Evolutionary conservation across 768 basidiomycete genomes (phyloP).

Genomic region (Boletus coccyginus): DNA sequence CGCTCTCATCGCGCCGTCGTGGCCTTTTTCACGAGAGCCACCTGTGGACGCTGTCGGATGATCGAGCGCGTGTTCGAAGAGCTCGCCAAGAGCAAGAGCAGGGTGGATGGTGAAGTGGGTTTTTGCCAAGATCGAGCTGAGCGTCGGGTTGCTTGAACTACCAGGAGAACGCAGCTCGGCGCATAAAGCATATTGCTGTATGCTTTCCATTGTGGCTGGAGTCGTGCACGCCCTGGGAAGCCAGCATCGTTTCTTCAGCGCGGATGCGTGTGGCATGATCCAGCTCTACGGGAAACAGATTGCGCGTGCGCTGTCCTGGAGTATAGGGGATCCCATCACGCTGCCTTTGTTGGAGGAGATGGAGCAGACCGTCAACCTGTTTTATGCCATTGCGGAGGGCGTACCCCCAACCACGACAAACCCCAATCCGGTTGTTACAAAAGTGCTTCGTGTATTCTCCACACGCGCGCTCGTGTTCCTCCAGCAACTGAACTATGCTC

Average conservation of each 20-base stretch:
- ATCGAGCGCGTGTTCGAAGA: slow-evolving; percentile 81
- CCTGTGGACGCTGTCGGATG: slow-evolving; percentile 77
- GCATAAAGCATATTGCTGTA: slow-evolving; percentile 79
- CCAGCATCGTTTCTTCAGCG: slow-evolving; percentile 75
- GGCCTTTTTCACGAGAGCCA: slow-evolving; percentile 76
- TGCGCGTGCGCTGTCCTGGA: no score
- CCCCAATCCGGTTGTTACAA: no score
- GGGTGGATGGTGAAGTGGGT: slow-evolving; percentile 53
- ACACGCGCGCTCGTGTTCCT: no score
- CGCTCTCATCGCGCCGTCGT: slow-evolving; percentile 66
- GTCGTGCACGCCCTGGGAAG: slow-evolving; percentile 62
- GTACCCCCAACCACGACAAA: no score
- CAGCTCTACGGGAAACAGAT: no score
- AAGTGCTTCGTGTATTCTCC: no score
- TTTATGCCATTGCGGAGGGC: no score
- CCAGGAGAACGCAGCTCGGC: slow-evolving; percentile 76
- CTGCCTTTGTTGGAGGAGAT: no score
- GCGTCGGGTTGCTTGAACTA: slow-evolving; percentile 64
- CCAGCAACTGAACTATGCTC: no score
- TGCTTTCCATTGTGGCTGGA: slow-evolving; percentile 76
- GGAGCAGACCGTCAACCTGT: no score
- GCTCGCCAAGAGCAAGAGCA: slow-evolving; percentile 63
- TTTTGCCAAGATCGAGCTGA: slow-evolving; percentile 85
- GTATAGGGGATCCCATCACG: no score
- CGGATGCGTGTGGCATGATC: slow-evolving; percentile 82